Evolutionary conservation across 768 basidiomycete species (phyloP), one percentile per base, ranked within the genome.

Genomic region (Sarcodon sp.): DNA sequence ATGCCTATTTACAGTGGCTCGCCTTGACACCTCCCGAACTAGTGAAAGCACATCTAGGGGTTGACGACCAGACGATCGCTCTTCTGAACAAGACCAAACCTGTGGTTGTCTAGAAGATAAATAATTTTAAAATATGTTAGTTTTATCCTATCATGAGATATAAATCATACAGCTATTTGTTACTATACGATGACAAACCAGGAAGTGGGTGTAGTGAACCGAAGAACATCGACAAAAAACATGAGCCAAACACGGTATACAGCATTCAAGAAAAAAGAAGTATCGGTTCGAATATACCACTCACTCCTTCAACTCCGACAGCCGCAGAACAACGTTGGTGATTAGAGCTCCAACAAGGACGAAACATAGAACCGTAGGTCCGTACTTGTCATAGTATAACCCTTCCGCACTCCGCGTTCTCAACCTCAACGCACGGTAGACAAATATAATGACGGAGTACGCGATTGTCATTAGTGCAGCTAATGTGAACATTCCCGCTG

Each of bases 301-400:
- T 11, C 7, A 7, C 39, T 9, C n/a, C 27, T 13, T 16, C 46
- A 83, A 71, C 61, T 86, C 79, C 10, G 70, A 62, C 47, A 79
- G 55, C 48, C 87, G 69, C 55, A 91, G 62, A 16, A 72, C 83
- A 53, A 93, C 75, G 59, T 93, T 93, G 52, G 81, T 75, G 16
- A 73, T 72, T 46, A 92, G 63, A 13, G 88, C 86, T 34, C 69
- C 64, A 49, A 86, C 73, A 39, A 96, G 63, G 36, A 83, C 71
- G 21, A 77, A 53, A 53, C 85, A 88, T 18, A 94, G 67, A 4
- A 81, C 59, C 1, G 83, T 87, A 35, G 90, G 89, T 0, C 90
- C 88, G 53, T 82, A 89, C 64, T 81, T 84, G 66, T 94, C 90
- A 59, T 91, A 89, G 64, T 94, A 94, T 46, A 89, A 54, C 18